Conservation (phyloP, 495 filamentous ascomycete species). For the Trichoderma asperelloides region DNA sequence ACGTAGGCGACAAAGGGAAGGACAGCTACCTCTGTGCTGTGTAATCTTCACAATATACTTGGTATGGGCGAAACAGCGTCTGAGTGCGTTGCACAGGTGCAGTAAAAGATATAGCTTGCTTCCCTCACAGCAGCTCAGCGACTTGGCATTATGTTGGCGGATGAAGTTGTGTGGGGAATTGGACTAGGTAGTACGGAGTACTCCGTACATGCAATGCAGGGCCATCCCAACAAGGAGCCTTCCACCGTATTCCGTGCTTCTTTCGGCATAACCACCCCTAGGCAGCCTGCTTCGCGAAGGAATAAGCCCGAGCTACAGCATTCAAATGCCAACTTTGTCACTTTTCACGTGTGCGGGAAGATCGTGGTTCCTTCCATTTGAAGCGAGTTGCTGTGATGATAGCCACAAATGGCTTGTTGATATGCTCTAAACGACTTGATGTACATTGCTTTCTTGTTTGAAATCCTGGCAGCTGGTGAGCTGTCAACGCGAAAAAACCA, state of each 20-base stretch:
- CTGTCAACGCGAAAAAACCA: neutral
- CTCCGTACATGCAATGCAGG: constrained; percentile 1
- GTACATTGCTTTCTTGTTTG: neutral
- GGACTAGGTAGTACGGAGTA: neutral
- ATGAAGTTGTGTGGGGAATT: neutral
- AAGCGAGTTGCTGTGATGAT: neutral
- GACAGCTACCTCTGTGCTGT: neutral
- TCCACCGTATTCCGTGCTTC: neutral
- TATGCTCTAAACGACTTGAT: neutral
- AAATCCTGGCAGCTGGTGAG: neutral
- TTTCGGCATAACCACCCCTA: neutral
- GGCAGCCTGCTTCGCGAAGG: neutral
- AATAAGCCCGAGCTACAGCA: neutral
- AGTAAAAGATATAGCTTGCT: neutral
- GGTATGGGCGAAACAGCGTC: neutral
- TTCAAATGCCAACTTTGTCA: neutral
- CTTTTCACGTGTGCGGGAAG: constrained; percentile 2
- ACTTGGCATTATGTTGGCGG: neutral
- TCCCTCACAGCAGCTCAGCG: neutral
- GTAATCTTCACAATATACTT: neutral
- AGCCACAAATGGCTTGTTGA: neutral
- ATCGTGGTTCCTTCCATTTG: neutral
- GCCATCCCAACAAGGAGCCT: constrained; percentile 1
- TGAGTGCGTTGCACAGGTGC: neutral
- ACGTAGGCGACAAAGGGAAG: neutral